These are phyloP conservation scores for Tricholoma sp. DNA, from an alignment of 768 basidiomycete genomes.

Conservation along the genomic window DNA sequence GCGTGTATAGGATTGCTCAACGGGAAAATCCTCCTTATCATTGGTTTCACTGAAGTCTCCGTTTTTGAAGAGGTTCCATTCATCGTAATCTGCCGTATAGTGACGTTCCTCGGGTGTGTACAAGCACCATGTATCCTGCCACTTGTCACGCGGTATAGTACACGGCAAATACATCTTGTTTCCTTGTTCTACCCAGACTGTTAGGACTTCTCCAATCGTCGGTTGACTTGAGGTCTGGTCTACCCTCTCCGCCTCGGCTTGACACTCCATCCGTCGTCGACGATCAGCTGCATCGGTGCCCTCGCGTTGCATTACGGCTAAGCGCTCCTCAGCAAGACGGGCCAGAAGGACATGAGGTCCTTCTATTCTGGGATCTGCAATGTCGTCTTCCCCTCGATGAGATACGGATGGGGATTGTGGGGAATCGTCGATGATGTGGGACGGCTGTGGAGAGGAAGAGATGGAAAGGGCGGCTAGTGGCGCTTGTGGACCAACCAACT, in stretches of 20 bases:
- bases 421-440: not conserved
- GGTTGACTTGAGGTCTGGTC: not conserved
- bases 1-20: not conserved
- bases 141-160: not conserved
- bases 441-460: too few species aligned
- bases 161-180: not conserved
- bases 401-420: not conserved
- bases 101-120: constrained; percentile 1
- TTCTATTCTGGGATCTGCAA: not conserved
- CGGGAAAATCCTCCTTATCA: not conserved
- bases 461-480: too few species aligned
- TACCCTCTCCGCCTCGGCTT: too few species aligned
- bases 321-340: not conserved
- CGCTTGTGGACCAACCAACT: too few species aligned
- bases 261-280: not conserved
- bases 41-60: not conserved
- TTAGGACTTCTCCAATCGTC: not conserved
- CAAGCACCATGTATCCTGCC: not conserved
- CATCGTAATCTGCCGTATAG: not conserved
- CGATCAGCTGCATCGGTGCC: not conserved
- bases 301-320: not conserved
- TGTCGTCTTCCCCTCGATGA: not conserved
- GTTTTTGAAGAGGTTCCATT: constrained; percentile 3
- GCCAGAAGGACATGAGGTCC: not conserved
- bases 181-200: not conserved